phyloP scores from a whole-genome alignment of 2,329 filamentous ascomycete species.

The Monosporascus sp. region DNA sequence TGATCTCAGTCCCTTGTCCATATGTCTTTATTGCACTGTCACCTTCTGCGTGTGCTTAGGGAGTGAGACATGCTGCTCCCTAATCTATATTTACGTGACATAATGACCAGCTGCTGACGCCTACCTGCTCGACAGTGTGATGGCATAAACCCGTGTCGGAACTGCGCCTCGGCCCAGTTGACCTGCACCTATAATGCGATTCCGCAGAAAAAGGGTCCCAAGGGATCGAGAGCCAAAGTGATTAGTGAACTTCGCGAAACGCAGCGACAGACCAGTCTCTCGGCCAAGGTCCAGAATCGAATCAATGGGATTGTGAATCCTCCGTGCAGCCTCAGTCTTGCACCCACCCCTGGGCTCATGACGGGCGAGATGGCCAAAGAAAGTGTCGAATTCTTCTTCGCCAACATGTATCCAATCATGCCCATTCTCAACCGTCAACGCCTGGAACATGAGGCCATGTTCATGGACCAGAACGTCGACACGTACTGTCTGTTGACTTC shows the following conservation, averaged over 20 bases:
- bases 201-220: constrained; percentile 71
- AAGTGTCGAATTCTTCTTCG: constrained; percentile 64
- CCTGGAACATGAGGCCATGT: constrained; percentile 53
- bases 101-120: neutral
- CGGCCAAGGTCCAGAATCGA: constrained; percentile 55
- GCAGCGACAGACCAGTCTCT: constrained; percentile 61
- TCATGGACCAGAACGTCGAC: constrained; percentile 58
- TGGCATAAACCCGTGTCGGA: constrained; percentile 64
- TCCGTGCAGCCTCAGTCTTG: constrained; percentile 40
- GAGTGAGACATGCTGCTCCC: no score
- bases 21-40: no score
- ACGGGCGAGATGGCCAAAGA: constrained; percentile 59
- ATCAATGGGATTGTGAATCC: constrained; percentile 50
- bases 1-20: no score
- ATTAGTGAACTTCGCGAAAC: constrained; percentile 68
- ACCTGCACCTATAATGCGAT: constrained; percentile 71
- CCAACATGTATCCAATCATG: constrained; percentile 58
- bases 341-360: constrained; percentile 56
- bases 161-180: constrained; percentile 62
- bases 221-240: constrained; percentile 69
- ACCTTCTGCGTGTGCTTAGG: no score
- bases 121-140: constrained; percentile 41
- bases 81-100: no score
- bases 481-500: constrained; percentile 60
- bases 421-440: constrained; percentile 56